Base-by-base conservation (phyloP, 164 flowering plant genomes). In the Cinnamomum chago region DNA sequence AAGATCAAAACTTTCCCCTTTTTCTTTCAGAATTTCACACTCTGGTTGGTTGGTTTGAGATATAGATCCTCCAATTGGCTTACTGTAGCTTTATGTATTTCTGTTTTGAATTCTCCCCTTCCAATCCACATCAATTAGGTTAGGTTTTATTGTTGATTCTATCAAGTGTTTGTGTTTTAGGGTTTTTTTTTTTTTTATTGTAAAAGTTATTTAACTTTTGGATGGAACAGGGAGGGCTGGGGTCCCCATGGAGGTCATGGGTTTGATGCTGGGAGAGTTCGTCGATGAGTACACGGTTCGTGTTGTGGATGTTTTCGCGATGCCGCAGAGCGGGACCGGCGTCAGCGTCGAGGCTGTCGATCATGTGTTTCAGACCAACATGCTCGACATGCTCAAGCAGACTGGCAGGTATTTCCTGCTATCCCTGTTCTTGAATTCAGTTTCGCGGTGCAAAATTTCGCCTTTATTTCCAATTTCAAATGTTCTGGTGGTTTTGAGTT, bases 291-390 rank as follows among this genome's bases (percentile, higher is more conserved):
- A 95, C 82, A 95, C 99, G 0, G 99, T 95, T 28, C 95, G 99
- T 50, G 99, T 95, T n/a, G 99, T 95, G n/a, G 99, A 95, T 85
- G 99, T 95, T 1, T 95, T 95, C 76, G 98, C 99, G 0, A 95
- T 95, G 99, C 99, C 99, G 0, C 99, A 95, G 81, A 95, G 99
- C 74, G 99, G 99, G 77, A 95, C 99, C 60, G 99, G 99, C 17
- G 99, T 95, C 58, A 95, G 99, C 81, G 99, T 95, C 12, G 99
- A 95, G 77, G 99, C 99, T 6, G 99, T 95, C 20, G 98, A 93
- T 81, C 99, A 92, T 79, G 99, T 93, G n/a, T 95, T 95, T 75
- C 99, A 95, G 86, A 95, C 99, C 27, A 95, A 95, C 70, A 93
- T 95, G 99, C 97, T 95, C 66, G 99, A 95, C 76, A 95, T 95